Evolutionary conservation across 352 stramenopile genomes (phyloP), one percentile per base, ranked within the genome.

Genomic region (Saprolegnia parasitica): DNA sequence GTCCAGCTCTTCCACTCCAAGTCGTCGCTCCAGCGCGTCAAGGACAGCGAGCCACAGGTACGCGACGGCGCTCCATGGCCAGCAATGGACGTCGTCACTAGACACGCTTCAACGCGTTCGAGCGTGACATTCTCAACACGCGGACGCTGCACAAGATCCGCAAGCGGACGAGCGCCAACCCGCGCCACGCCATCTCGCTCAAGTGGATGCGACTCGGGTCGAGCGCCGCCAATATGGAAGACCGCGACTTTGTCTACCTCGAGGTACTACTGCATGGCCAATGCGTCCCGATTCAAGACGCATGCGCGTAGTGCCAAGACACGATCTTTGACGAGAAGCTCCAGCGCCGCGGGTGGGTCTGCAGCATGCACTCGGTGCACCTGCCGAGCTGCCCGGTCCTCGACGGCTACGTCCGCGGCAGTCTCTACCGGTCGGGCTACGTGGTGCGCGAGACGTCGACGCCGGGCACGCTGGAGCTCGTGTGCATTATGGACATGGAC

Each of bases 361-460:
- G 89, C 6, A 90, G 81, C 54, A 91, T 91, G 82, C 85, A 93
- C 75, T 93, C 85, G 32, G 90, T 93, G 63, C 88, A 91, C 64
- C 72, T 93, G 50, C 85, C 85, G 0, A 79, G 76, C 52, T 93
- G 82, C 67, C 85, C 85, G 0, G 82, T 90, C 45, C 67, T 90
- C 50, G 79, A 87, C 0, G 85, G 85, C 0, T 82, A 87, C 1
- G 84, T 93, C 55, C 74, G 85, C 55, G 82, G 82, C 57, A 93
- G 85, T 49, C 87, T 93, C 75, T 93, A 93, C 68, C 82, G 91
- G 67, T 21, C 13, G 20, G 58, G 62, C 20, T 68, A 60, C 24
- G 62, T 68, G 9, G 50, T 68, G 4, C 40, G 62, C 6, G 62
- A 68, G 29, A 68, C 62, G 4, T 54, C 50, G 21, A 68, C 62